Evolutionary conservation across 2,329 filamentous ascomycete genomes (phyloP).

Genomic region (Penicillium sp.): DNA sequence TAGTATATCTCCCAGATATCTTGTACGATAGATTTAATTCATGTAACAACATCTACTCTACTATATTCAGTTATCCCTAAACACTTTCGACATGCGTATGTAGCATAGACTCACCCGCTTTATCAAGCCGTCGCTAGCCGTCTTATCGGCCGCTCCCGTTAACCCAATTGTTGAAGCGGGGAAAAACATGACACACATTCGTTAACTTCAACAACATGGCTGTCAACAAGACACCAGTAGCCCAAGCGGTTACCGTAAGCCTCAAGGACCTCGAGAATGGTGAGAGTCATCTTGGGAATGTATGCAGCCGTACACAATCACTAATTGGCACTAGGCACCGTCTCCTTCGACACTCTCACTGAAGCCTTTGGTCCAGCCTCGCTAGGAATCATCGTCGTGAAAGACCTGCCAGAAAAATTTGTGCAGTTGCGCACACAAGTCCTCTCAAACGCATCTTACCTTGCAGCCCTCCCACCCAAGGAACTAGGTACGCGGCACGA

Average conservation of each 20-base stretch:
- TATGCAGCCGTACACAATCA: not conserved
- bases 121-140: constrained; percentile 20
- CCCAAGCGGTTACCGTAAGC: constrained; percentile 49
- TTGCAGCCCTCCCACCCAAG: constrained; percentile 73
- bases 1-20: not conserved
- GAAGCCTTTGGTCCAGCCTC: constrained; percentile 87
- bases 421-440: constrained; percentile 69
- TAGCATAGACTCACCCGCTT: not conserved
- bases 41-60: not conserved
- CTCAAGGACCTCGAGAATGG: constrained; percentile 50
- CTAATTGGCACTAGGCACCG: constrained; percentile 29
- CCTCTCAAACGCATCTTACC: constrained; percentile 83
- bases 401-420: constrained; percentile 75
- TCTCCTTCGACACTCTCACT: constrained; percentile 47
- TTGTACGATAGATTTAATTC: constrained; percentile 8
- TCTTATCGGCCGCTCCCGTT: constrained; percentile 10
- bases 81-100: not conserved
- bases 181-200: constrained; percentile 11
- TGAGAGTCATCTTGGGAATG: constrained; percentile 26
- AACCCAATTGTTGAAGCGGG: constrained; percentile 12
- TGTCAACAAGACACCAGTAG: constrained; percentile 24
- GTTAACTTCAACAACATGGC: constrained; percentile 14
- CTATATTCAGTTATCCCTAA: not conserved
- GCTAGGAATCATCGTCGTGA: constrained; percentile 90
- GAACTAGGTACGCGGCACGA: constrained; percentile 63